These are phyloP conservation scores for Bombardia bombarda DNA, from an alignment of 495 filamentous ascomycete species.

Conservation along the genomic window DNA sequence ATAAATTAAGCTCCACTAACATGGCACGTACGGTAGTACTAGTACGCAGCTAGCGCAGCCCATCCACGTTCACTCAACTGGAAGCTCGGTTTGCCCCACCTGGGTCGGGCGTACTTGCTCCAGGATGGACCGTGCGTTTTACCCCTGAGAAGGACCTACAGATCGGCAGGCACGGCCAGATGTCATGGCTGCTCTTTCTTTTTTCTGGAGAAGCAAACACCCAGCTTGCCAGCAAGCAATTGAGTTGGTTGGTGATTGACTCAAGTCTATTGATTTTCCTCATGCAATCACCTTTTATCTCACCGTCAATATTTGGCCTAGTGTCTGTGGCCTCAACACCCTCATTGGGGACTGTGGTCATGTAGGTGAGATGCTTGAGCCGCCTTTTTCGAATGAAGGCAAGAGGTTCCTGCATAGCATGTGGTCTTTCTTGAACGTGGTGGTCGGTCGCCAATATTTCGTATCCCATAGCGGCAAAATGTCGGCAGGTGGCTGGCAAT, in stretches of 20 bases:
- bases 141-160: background rate
- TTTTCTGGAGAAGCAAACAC: background rate
- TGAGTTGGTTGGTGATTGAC: too few relatives aligned
- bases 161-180: too few relatives aligned
- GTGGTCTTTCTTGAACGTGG: background rate
- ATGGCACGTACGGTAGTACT: too few relatives aligned
- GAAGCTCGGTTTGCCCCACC: background rate
- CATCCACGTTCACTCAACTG: too few relatives aligned
- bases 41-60: too few relatives aligned
- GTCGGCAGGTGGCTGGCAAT: too few relatives aligned
- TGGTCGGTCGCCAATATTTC: background rate
- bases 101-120: background rate
- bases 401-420: conserved; percentile 1
- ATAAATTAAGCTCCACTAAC: too few relatives aligned
- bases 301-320: too few relatives aligned
- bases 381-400: background rate
- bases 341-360: too few relatives aligned
- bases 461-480: background rate
- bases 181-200: background rate
- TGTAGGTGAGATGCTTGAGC: too few relatives aligned
- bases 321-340: background rate
- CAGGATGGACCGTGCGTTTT: background rate
- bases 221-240: background rate
- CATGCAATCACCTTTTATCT: too few relatives aligned
- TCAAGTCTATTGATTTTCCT: too few relatives aligned